Conservation (phyloP, 805 yeast genomes). For the Phaffomyces thermotolerans region DNA sequence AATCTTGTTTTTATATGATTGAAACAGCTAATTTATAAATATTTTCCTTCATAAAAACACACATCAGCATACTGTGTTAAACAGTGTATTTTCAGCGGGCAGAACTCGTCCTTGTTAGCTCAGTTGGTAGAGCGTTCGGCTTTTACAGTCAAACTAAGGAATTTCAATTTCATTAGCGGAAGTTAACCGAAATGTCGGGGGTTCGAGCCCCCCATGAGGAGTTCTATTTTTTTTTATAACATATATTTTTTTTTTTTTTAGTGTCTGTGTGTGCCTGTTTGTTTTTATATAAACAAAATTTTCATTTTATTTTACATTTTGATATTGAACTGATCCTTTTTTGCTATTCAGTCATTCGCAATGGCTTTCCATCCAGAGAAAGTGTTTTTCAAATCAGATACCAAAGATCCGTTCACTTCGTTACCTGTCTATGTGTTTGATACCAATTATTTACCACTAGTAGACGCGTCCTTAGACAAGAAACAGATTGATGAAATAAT, state of each 20-base stretch:
- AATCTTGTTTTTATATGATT: no score
- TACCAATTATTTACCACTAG: slow-evolving; percentile 69
- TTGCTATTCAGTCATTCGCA: neutral
- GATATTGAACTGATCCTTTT: neutral
- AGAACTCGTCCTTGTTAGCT: slow-evolving; percentile 18
- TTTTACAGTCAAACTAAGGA: slow-evolving; percentile 13
- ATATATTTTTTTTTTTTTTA: neutral
- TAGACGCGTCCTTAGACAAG: slow-evolving; percentile 30
- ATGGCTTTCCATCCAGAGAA: slow-evolving; percentile 27
- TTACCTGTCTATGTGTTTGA: slow-evolving; percentile 79
- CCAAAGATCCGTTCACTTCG: slow-evolving; percentile 58
- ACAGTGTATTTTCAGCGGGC: neutral
- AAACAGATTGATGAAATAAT: slow-evolving; percentile 31
- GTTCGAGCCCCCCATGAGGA: slow-evolving; percentile 20
- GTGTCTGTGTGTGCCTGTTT: neutral
- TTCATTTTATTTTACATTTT: neutral
- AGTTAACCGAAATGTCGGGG: slow-evolving; percentile 17
- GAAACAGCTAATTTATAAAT: no score
- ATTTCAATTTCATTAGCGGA: neutral
- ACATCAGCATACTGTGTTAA: no score
- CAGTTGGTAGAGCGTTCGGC: slow-evolving; percentile 20
- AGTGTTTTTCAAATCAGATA: slow-evolving; percentile 50
- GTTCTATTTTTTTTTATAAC: neutral
- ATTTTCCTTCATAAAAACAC: no score
- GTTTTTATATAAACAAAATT: neutral